Conservation (phyloP, 768 basidiomycete genomes). For the Ramaria rubella region DNA sequence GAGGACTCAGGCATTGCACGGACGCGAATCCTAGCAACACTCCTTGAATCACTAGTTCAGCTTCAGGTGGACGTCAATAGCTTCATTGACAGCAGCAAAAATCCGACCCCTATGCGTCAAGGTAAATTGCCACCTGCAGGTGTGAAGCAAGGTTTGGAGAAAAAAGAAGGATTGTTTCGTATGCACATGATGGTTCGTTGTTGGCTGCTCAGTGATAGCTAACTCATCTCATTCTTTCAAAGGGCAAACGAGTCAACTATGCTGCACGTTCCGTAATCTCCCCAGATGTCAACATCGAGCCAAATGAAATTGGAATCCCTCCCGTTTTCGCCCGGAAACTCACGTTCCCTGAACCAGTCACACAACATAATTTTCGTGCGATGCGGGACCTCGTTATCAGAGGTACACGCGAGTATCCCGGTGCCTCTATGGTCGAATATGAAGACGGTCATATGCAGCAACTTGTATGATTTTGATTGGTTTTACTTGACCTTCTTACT, state of each 20-base stretch:
- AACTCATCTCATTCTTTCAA: not conserved
- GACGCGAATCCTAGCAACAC: slow-evolving; percentile 51
- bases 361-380: slow-evolving; percentile 80
- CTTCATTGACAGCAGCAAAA: slow-evolving; percentile 96
- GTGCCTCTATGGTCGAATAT: slow-evolving; percentile 90
- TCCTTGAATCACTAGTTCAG: slow-evolving; percentile 80
- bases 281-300: slow-evolving; percentile 98
- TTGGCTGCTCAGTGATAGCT: not conserved
- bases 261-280: slow-evolving; percentile 99
- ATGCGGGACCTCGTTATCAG: slow-evolving; percentile 86
- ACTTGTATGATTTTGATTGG: slow-evolving; percentile 44
- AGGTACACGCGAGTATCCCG: slow-evolving; percentile 83
- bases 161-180: slow-evolving; percentile 97
- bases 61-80: slow-evolving; percentile 93
- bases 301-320: slow-evolving; percentile 96
- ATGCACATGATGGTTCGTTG: slow-evolving; percentile 99
- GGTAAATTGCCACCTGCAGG: slow-evolving; percentile 90
- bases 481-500: slow-evolving; percentile 5
- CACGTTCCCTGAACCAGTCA: slow-evolving; percentile 97
- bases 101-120: slow-evolving; percentile 74
- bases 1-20: slow-evolving; percentile 44
- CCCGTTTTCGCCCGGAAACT: slow-evolving; percentile 95
- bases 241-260: slow-evolving; percentile 99
- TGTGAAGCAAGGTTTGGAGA: slow-evolving; percentile 94
- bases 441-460: slow-evolving; percentile 89